These are phyloP conservation scores for Candida insectorum DNA, from an alignment of 805 yeast genomes.

Conservation along the genomic window DNA sequence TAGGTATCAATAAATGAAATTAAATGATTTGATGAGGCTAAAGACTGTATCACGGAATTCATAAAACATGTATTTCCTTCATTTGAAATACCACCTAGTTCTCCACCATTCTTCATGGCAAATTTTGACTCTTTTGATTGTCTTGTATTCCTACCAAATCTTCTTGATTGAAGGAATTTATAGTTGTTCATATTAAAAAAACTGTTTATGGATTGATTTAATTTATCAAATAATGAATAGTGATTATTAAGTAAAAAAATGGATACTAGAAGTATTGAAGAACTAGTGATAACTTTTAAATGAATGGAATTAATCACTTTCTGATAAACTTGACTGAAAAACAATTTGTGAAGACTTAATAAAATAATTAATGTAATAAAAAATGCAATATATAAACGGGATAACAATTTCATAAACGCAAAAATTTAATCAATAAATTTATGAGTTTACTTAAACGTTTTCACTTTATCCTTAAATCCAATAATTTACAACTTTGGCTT, in stretches of 20 bases:
- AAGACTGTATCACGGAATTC: conserved; percentile 83
- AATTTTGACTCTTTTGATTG: conserved; percentile 26
- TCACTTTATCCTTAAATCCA: no score
- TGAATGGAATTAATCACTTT: conserved; percentile 6
- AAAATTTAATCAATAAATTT: no score
- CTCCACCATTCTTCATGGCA: conserved; percentile 63
- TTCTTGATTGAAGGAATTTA: conserved; percentile 7
- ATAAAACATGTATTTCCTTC: conserved; percentile 95
- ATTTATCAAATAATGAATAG: background rate
- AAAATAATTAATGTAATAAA: conserved; percentile 1
- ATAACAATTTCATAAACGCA: conserved; percentile 5
- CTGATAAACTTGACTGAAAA: background rate
- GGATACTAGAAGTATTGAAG: conserved; percentile 5
- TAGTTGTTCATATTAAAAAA: conserved; percentile 5
- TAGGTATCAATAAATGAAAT: conserved; percentile 50
- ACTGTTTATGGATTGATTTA: background rate
- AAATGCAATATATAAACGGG: conserved; percentile 1
- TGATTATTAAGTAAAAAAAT: conserved; percentile 2
- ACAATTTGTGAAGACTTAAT: conserved; percentile 2
- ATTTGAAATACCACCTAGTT: conserved; percentile 80
- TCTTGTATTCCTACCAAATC: conserved; percentile 9
- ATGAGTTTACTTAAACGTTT: no score
- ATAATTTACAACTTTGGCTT: no score
- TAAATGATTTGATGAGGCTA: conserved; percentile 70
- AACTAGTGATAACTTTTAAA: conserved; percentile 6